Base-by-base conservation (phyloP, 805 yeast genomes). In the Kazachstania martiniae region DNA sequence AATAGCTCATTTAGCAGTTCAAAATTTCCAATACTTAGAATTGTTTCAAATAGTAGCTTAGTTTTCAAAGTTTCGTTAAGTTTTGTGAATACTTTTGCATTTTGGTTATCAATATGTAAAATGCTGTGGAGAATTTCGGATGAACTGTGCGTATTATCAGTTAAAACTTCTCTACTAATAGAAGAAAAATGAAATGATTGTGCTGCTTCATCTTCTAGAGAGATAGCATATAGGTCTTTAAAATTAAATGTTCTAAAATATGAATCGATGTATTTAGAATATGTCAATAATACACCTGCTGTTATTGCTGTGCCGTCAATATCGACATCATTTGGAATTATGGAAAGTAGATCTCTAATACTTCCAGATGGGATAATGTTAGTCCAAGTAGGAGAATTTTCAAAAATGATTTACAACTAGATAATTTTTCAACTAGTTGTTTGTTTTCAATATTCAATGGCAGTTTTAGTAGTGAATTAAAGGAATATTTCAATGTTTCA, bases 21-120 rank as follows among this genome's bases (percentile, higher is more conserved):
- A 33, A 56, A 58, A 12, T 53, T 40, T 4, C 58, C 56, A 12
- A 48, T 25, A 18, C 46, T 50, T 16, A 60, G 29, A 13, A 58
- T 34, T 5, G 52, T 37, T 28, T 54, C 55, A n/a, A 54, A 36
- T 12, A 53, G 15, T 2, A 48, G 35, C 4, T 40, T 33, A 9
- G 41, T 23, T 30, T 48, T 39, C 7, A 31, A 34, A 13, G 32
- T 34, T 12, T 25, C 12, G 3, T 37, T 25, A 12, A 53, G 25
- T 21, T 37, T 39, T n/a, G 33, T 35, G 27, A 49, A 53, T 8
- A 52, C 28, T 4, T 10, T 30, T 10, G 34, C 29, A 5, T 34
- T 27, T 12, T 12, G 2, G 25, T 32, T 18, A 9, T n/a, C 18
- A n/a, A n/a, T n/a, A n/a, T n/a, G n/a, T n/a, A n/a, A n/a, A n/a